Percentiles rank a stretch among this genome's conserved stretches.
These are phyloP conservation scores for Lactarius sp. DNA, from an alignment of 768 basidiomycete genomes.

Conservation along the genomic window DNA sequence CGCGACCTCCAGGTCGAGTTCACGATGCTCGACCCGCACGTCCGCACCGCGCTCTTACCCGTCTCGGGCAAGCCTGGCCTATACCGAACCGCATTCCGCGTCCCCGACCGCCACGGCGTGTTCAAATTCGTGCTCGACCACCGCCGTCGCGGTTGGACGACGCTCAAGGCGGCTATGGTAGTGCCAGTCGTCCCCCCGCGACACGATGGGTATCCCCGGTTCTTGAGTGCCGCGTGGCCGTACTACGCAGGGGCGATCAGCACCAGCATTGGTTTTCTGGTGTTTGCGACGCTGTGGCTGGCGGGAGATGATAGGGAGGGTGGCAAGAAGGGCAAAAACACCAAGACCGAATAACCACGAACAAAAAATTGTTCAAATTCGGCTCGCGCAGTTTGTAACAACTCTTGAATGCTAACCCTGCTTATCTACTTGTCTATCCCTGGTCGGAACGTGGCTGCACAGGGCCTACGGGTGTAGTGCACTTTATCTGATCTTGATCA, in stretches of 20 bases:
- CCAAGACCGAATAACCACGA: constrained; percentile 30
- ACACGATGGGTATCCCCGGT: constrained; percentile 94
- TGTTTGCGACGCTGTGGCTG: constrained; percentile 86
- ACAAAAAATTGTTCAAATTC: neutral
- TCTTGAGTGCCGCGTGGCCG: constrained; percentile 93
- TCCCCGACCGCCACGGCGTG: constrained; percentile 94
- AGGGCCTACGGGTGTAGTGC: neutral
- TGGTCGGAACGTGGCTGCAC: neutral
- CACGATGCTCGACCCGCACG: constrained; percentile 97
- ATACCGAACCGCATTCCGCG: constrained; percentile 81
- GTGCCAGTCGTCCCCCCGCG: constrained; percentile 89
- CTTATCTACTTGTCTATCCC: neutral
- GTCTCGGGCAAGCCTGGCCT: constrained; percentile 53
- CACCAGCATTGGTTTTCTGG: constrained; percentile 76
- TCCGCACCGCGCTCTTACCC: constrained; percentile 71
- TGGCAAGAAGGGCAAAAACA: constrained; percentile 43
- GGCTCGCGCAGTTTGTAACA: neutral
- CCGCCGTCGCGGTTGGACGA: constrained; percentile 74
- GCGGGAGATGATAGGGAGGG: constrained; percentile 73
- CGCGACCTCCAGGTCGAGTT: constrained; percentile 90
- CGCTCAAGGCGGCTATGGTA: constrained; percentile 64
- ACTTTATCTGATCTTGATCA: too few species aligned
- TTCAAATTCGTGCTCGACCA: constrained; percentile 95
- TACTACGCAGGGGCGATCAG: constrained; percentile 91
- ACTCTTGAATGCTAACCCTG: neutral